Conservation (phyloP, 1,139 yeast species). For the Blastobotrys elegans region DNA sequence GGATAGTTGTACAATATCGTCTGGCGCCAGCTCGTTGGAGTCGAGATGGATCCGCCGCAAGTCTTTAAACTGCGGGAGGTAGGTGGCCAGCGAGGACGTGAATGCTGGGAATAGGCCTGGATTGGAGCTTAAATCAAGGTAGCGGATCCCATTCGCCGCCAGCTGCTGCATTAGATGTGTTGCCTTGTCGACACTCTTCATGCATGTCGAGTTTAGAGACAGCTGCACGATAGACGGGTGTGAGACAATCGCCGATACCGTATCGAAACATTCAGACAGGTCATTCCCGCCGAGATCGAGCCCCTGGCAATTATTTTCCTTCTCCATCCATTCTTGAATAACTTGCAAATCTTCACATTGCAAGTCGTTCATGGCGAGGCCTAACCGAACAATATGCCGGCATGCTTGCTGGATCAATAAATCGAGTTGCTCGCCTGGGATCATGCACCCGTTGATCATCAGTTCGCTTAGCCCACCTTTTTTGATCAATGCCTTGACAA, state of each 20-base stretch:
- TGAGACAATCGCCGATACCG: constrained; percentile 12
- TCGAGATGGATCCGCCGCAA: constrained; percentile 76
- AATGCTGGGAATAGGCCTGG: constrained; percentile 71
- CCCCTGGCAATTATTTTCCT: constrained; percentile 59
- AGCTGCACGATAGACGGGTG: constrained; percentile 45
- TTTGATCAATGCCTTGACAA: constrained; percentile 50
- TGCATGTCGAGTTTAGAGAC: constrained; percentile 65
- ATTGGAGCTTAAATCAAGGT: constrained; percentile 70
- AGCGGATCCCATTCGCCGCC: constrained; percentile 50
- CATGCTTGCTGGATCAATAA: constrained; percentile 54
- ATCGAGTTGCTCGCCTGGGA: constrained; percentile 44
- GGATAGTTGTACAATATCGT: constrained; percentile 61
- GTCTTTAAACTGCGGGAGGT: constrained; percentile 59
- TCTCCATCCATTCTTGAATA: constrained; percentile 59
- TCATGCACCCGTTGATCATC: constrained; percentile 72
- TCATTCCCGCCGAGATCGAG: constrained; percentile 83
- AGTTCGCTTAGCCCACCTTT: constrained; percentile 81
- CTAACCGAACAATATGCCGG: constrained; percentile 60
- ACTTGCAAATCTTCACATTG: constrained; percentile 50
- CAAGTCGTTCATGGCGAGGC: constrained; percentile 70
- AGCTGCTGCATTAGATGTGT: constrained; percentile 49
- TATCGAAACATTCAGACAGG: constrained; percentile 44
- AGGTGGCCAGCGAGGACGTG: constrained; percentile 54
- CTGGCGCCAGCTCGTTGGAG: constrained; percentile 57
- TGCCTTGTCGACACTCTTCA: constrained; percentile 51